Evolutionary conservation across 768 basidiomycete species (phyloP), one percentile per base, ranked within the genome.

Genomic region (Chalciporus chontae): DNA sequence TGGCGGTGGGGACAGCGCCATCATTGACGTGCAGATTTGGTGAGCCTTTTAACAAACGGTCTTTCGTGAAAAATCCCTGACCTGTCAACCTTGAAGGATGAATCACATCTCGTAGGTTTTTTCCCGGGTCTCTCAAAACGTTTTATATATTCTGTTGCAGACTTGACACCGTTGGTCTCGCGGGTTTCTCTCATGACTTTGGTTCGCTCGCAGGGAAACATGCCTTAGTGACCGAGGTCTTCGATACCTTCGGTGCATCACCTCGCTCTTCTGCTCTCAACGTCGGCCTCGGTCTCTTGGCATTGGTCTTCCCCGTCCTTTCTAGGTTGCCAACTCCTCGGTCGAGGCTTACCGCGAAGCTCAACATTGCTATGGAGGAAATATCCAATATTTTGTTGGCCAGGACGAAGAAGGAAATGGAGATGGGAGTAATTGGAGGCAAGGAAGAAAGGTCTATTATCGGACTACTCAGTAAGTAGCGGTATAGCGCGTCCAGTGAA

Each of bases 171-270:
- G 70, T 84, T 44, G 80, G 82, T 13, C 77, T 83, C 29, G 79
- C 78, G 7, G 79, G 80, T 0, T 84, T 83, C 49, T 76, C 77
- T 5, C 76, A 83, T 54, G 69, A 81, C 56, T 84, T 84, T 52
- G 73, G 73, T 13, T 63, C 77, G 0, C 68, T 83, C 5, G 73
- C 77, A 13, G 80, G 80, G 5, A 71, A 76, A 47, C 61, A 60
- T 24, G 68, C 76, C 4, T 53, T 67, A 3, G 69, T 81, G 15
- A 66, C 71, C 3, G 67, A 73, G 5, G 66, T 69, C 2, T 76
- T 79, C 24, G 71, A 74, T 14, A 60, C 66, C 0, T 69, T 75
- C 43, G 31, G 21, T 3, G 51, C 53, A 14, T 58, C 69, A 6
- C 52, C 53, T 13, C 19, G 23, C 9, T 6, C 45, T 5, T 63